Conservation (phyloP, 2,329 filamentous ascomycete genomes). For the Drechslerella dactyloides region DNA sequence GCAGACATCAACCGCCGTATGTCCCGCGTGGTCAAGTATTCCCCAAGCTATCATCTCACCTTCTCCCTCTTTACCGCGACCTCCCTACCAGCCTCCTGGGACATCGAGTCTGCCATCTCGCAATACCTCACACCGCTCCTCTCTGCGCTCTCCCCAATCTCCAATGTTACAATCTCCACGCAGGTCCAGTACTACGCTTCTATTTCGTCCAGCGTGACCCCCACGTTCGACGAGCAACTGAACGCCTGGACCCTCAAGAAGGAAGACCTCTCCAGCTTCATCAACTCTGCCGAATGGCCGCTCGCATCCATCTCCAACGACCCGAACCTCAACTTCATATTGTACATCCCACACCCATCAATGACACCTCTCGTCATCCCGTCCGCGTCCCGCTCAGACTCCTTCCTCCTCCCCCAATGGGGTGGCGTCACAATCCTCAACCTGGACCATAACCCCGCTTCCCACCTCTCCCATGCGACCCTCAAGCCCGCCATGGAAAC, state of each 20-base stretch:
- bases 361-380: conserved; percentile 68
- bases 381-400: conserved; percentile 60
- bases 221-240: conserved; percentile 63
- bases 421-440: conserved; percentile 77
- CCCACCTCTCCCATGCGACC: conserved; percentile 68
- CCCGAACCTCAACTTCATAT: conserved; percentile 93
- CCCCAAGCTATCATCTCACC: conserved; percentile 90
- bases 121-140: conserved; percentile 83
- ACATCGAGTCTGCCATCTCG: conserved; percentile 80
- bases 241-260: conserved; percentile 74
- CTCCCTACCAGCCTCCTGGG: conserved; percentile 82
- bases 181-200: conserved; percentile 92
- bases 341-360: conserved; percentile 79
- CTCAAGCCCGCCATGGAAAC: conserved; percentile 83
- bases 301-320: conserved; percentile 90
- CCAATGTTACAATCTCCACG: conserved; percentile 94
- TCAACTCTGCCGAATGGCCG: conserved; percentile 98
- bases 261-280: conserved; percentile 89
- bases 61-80: conserved; percentile 91
- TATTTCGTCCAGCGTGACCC: conserved; percentile 69
- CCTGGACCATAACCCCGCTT: conserved; percentile 58
- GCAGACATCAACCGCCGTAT: conserved; percentile 71
- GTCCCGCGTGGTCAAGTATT: conserved; percentile 85
- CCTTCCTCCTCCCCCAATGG: conserved; percentile 80
- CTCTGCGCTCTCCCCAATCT: conserved; percentile 77